A percentile compares a stretch with the other conserved stretches of the same genome.
Conservation (phyloP, 805 yeast species). For the Lachancea sp. region DNA sequence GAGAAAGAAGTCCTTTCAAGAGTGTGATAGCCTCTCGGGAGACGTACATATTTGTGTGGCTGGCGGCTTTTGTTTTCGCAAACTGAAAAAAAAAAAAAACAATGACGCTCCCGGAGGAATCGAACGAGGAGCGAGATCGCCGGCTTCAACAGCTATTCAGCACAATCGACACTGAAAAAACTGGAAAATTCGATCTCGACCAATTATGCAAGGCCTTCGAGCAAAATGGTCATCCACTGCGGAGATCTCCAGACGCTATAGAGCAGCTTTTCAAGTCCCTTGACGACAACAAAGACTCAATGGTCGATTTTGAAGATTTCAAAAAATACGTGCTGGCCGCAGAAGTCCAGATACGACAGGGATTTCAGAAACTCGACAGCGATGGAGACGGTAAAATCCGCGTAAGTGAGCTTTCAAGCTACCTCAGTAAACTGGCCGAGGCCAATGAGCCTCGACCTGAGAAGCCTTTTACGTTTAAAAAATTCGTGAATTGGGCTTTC, state of each 20-base stretch:
- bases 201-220: conserved; percentile 37
- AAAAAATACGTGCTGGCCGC: conserved; percentile 57
- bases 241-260: conserved; percentile 53
- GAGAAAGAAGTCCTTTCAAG: no score
- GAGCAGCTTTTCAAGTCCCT: conserved; percentile 50
- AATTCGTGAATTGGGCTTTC: conserved; percentile 31
- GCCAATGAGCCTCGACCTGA: conserved; percentile 5
- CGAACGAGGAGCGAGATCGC: conserved; percentile 26
- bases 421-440: conserved; percentile 49
- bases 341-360: conserved; percentile 61
- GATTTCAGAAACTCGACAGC: conserved; percentile 61
- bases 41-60: no score
- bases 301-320: conserved; percentile 61
- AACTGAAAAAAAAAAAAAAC: no score
- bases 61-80: no score
- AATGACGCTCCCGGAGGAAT: conserved; percentile 13
- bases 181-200: conserved; percentile 35
- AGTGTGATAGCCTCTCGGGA: no score
- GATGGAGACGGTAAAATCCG: conserved; percentile 70
- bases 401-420: conserved; percentile 58
- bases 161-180: conserved; percentile 37
- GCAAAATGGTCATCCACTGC: conserved; percentile 56
- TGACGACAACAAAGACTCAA: conserved; percentile 50
- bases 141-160: conserved; percentile 40
- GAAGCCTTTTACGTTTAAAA: conserved; percentile 12